These are phyloP conservation scores for Aspergillus sergii DNA, from an alignment of 2,329 filamentous ascomycete species.

Conservation along the genomic window DNA sequence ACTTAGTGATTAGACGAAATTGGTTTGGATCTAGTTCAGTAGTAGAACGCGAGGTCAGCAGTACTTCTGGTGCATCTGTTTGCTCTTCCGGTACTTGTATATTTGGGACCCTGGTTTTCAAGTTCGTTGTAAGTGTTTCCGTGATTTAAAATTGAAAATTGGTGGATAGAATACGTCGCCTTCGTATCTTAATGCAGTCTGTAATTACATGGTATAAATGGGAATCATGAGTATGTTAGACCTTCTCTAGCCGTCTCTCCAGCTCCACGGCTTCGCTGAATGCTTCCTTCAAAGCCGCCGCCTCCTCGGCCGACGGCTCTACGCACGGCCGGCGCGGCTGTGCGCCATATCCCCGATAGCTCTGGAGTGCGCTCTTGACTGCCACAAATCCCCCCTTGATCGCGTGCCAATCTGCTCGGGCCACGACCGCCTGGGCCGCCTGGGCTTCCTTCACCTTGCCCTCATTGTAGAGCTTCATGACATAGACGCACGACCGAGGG, in stretches of 20 bases:
- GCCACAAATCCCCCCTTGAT: conserved; percentile 82
- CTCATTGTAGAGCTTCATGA: conserved; percentile 74
- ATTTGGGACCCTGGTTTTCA: too few relatives aligned
- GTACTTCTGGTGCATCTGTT: too few relatives aligned
- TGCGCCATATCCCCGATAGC: conserved; percentile 79
- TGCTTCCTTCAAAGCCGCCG: conserved; percentile 36
- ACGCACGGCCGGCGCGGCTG: conserved; percentile 70
- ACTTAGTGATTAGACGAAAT: too few relatives aligned
- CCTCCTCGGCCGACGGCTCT: conserved; percentile 43
- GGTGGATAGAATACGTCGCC: not conserved
- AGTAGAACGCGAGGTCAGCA: too few relatives aligned
- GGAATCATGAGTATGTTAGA: not conserved
- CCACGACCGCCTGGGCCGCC: conserved; percentile 74
- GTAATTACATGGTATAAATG: not conserved
- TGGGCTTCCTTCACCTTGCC: conserved; percentile 76
- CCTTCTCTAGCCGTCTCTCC: conserved; percentile 36
- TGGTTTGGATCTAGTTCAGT: too few relatives aligned
- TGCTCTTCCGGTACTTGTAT: too few relatives aligned
- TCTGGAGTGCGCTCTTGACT: conserved; percentile 82
- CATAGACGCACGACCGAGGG: conserved; percentile 76
- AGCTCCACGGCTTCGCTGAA: conserved; percentile 43
- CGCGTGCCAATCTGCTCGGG: conserved; percentile 78
- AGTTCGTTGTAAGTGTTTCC: too few relatives aligned
- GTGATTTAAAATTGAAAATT: not conserved
- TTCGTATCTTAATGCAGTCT: not conserved